Conservation (phyloP, 2,329 filamentous ascomycete species). For the Fusarium succisae region DNA sequence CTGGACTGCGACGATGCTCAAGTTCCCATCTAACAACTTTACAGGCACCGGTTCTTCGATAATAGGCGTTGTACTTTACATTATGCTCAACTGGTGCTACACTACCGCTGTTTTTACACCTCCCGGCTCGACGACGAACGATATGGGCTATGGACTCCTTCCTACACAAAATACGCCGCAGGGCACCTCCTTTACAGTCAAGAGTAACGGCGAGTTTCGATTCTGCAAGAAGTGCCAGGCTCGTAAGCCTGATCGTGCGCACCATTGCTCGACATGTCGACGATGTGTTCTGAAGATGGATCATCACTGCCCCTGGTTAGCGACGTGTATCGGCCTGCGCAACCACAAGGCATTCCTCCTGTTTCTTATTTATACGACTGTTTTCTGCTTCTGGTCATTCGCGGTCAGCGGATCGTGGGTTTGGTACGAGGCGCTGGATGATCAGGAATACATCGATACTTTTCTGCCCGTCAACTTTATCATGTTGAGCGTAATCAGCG, state of each 20-base stretch:
- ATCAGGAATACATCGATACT: constrained; percentile 76
- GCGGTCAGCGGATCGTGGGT: constrained; percentile 82
- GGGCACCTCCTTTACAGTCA: constrained; percentile 87
- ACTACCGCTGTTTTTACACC: constrained; percentile 92
- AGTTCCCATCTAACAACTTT: background rate
- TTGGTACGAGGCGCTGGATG: constrained; percentile 80
- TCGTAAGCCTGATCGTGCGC: constrained; percentile 92
- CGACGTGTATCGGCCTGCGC: constrained; percentile 89
- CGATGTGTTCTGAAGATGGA: constrained; percentile 99
- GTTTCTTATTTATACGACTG: constrained; percentile 87
- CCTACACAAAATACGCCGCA: constrained; percentile 72
- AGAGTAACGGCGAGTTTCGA: constrained; percentile 83
- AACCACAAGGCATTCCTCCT: constrained; percentile 97
- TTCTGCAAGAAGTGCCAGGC: constrained; percentile 98
- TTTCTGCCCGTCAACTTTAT: constrained; percentile 92
- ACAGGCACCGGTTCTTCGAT: constrained; percentile 66
- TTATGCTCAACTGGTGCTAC: constrained; percentile 87
- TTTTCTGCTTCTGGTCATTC: constrained; percentile 87
- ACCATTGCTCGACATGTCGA: constrained; percentile 95
- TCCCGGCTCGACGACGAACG: constrained; percentile 76
- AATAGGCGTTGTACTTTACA: constrained; percentile 76
- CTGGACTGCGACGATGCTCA: background rate
- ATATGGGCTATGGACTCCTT: constrained; percentile 79
- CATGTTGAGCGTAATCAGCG: constrained; percentile 83
- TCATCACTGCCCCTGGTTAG: constrained; percentile 98